Evolutionary conservation across 768 basidiomycete species (phyloP).

Genomic region (Termitomyces sp.): DNA sequence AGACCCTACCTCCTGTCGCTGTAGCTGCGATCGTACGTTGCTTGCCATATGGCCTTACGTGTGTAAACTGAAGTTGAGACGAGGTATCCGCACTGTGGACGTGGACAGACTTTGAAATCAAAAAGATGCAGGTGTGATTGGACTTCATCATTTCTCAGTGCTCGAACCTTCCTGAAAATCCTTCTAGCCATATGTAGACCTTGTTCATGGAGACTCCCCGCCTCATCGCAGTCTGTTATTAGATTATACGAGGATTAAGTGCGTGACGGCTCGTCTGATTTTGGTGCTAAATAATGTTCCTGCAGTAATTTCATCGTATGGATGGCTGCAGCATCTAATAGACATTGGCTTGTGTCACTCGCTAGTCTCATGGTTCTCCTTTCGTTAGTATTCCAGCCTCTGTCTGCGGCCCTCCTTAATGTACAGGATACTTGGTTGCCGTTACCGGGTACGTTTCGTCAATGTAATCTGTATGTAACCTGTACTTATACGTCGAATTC

Average conservation of each 20-base stretch:
- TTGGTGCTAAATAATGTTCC: background rate
- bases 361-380: constrained; percentile 44
- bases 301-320: constrained; percentile 43
- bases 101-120: constrained; percentile 54
- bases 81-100: constrained; percentile 46
- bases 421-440: constrained; percentile 40
- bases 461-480: background rate
- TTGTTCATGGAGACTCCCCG: constrained; percentile 48
- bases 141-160: background rate
- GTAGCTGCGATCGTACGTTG: constrained; percentile 37
- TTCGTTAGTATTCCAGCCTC: constrained; percentile 43
- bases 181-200: constrained; percentile 48
- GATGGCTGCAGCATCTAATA: constrained; percentile 38
- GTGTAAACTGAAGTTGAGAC: background rate
- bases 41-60: background rate
- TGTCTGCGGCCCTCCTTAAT: constrained; percentile 43
- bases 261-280: constrained; percentile 4
- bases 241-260: constrained; percentile 53
- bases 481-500: background rate
- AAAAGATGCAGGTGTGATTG: constrained; percentile 43
- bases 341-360: constrained; percentile 44
- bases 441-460: constrained; percentile 29
- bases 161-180: background rate
- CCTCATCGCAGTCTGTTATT: constrained; percentile 46
- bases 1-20: constrained; percentile 50